A percentile compares a stretch with the other conserved stretches of the same genome.
These are phyloP conservation scores for Collybia sordida DNA, from an alignment of 768 basidiomycete genomes.

Conservation along the genomic window DNA sequence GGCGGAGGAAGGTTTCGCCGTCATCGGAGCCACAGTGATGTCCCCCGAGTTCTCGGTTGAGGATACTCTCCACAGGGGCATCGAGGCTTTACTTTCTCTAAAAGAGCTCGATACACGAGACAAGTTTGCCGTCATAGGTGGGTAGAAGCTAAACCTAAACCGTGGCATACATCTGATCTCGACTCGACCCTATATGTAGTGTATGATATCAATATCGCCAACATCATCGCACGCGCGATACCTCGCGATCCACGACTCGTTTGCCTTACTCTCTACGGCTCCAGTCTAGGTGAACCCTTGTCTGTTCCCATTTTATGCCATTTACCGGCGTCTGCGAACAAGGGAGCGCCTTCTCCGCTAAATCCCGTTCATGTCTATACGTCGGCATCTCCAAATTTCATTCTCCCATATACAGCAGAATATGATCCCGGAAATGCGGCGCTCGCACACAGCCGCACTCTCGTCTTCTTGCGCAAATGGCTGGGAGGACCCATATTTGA, in stretches of 20 bases:
- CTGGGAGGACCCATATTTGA: slow-evolving; percentile 54
- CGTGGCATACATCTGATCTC: not conserved
- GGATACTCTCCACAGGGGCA: slow-evolving; percentile 27
- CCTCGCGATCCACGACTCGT: slow-evolving; percentile 28
- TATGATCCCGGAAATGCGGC: slow-evolving; percentile 43
- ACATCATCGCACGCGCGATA: slow-evolving; percentile 25
- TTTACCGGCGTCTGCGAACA: slow-evolving; percentile 24
- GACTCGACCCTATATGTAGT: slow-evolving; percentile 17
- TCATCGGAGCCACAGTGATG: slow-evolving; percentile 32
- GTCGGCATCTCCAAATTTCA: slow-evolving; percentile 36
- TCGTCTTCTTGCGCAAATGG: slow-evolving; percentile 43
- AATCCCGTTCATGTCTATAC: slow-evolving; percentile 22
- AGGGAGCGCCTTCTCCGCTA: slow-evolving; percentile 17
- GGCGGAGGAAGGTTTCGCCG: slow-evolving; percentile 55
- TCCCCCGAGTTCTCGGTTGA: slow-evolving; percentile 19
- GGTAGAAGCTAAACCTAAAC: slow-evolving; percentile 6
- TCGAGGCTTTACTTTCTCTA: slow-evolving; percentile 34
- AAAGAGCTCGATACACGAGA: slow-evolving; percentile 39
- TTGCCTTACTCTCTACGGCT: slow-evolving; percentile 38
- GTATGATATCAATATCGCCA: slow-evolving; percentile 31
- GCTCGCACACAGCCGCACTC: slow-evolving; percentile 44
- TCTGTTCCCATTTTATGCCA: slow-evolving; percentile 37
- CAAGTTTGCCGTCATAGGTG: slow-evolving; percentile 46
- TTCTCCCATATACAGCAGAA: slow-evolving; percentile 37
- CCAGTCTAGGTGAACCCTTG: slow-evolving; percentile 12